Conservation (phyloP, 208 protist species). For the Trypanosomatidae sp. region DNA sequence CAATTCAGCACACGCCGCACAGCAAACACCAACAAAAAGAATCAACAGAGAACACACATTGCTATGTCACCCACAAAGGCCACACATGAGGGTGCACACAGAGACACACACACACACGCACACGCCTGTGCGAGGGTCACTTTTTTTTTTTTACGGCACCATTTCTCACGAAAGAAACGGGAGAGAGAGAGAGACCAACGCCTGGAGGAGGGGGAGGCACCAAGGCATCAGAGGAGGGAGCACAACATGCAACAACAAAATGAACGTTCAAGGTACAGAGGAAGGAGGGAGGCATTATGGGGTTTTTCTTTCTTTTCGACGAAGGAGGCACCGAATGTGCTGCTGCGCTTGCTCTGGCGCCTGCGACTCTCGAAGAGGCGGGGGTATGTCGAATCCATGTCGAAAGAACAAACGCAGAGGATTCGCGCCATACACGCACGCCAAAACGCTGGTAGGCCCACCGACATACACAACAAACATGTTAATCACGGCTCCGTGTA, state of each 20-base stretch:
- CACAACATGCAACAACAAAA: neutral
- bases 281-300: neutral
- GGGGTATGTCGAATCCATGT: neutral
- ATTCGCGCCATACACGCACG: neutral
- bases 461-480: constrained; percentile 11
- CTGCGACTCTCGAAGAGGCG: neutral
- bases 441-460: neutral
- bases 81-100: neutral
- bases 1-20: neutral
- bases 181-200: neutral
- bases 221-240: neutral
- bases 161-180: neutral
- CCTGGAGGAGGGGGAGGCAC: neutral
- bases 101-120: neutral
- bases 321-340: neutral
- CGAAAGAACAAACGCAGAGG: neutral
- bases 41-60: neutral
- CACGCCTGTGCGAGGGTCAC: neutral
- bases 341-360: neutral
- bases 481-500: neutral
- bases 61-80: neutral
- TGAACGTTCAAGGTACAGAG: constrained; percentile 2
- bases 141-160: neutral
- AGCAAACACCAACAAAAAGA: neutral
- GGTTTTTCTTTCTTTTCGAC: neutral